Percentiles rank a stretch among this genome's conserved stretches.
Conservation (phyloP, 2,329 filamentous ascomycete species). For the Plenodomus tracheiphilus region DNA sequence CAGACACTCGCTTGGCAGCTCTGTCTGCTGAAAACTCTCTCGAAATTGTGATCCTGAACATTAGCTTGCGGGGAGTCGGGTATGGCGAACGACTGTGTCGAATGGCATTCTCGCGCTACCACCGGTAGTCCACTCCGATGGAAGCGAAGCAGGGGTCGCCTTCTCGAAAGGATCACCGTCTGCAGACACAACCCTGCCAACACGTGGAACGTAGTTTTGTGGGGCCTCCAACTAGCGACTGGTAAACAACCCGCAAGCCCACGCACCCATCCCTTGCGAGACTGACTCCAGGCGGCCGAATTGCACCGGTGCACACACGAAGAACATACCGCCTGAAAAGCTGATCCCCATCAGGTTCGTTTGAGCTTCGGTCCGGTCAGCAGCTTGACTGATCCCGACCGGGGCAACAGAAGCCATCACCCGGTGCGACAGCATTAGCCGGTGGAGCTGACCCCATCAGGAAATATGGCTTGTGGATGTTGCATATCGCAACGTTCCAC, state of each 20-base stretch:
- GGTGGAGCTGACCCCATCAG: slow-evolving; percentile 22
- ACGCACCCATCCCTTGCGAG: slow-evolving; percentile 17
- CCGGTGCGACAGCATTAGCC: slow-evolving; percentile 33
- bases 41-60: slow-evolving; percentile 33
- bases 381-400: slow-evolving; percentile 15
- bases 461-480: slow-evolving; percentile 30
- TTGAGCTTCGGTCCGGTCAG: slow-evolving; percentile 24
- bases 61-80: slow-evolving; percentile 46
- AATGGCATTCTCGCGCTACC: slow-evolving; percentile 40
- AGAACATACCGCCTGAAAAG: slow-evolving; percentile 10
- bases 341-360: slow-evolving; percentile 8
- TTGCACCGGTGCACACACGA: slow-evolving; percentile 5
- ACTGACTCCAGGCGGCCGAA: slow-evolving; percentile 11
- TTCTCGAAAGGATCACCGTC: slow-evolving; percentile 29
- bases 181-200: slow-evolving; percentile 38
- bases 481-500: slow-evolving; percentile 21
- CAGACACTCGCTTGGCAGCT: slow-evolving; percentile 17
- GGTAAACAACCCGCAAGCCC: slow-evolving; percentile 28
- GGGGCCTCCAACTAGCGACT: slow-evolving; percentile 28
- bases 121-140: slow-evolving; percentile 41
- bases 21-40: slow-evolving; percentile 36
- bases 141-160: slow-evolving; percentile 40
- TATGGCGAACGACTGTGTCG: slow-evolving; percentile 19
- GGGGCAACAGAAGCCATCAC: slow-evolving; percentile 11
- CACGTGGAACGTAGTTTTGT: slow-evolving; percentile 37